Evolutionary conservation across 78 protist species (phyloP), one percentile per base, ranked within the genome.

Genomic region (Cavenderia fasciculata): DNA sequence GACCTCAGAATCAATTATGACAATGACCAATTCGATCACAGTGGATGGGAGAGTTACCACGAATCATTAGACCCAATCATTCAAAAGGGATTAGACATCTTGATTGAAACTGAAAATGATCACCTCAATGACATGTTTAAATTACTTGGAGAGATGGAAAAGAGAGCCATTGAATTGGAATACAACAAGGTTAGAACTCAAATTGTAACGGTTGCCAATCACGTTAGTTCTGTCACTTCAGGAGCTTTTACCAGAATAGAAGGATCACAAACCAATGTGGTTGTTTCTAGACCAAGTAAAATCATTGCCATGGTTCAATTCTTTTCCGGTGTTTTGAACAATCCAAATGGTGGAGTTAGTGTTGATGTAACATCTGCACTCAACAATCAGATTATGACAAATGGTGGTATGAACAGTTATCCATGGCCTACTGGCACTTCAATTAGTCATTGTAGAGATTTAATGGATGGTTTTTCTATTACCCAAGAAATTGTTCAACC

Each of bases 91-190:
- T 36, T 57, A 29, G 63, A 57, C 34, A 57, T 57, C 27, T 27
- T 57, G 34, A 57, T 57, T 29, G 23, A 18, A 8, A 10, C 4
- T 57, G 63, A 57, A 57, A 57, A 57, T 57, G 63, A 57, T 27
- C n/a, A 57, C 27, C 63, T 57, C 63, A 57, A 57, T 57, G 63
- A 57, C n/a, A 57, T 57, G 63, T 57, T 57, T 36, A 57, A 57
- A 57, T 36, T 57, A 16, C 63, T 57, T 57, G 63, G 63, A 57
- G 63, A 2, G 4, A 29, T 57, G 10, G 63, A 57, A 8, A 57
- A 57, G 34, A 57, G 8, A 57, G 63, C 63, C n/a, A 25, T 36
- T 8, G 63, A 57, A 57, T 27, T 27, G 34, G 63, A 57, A 27
- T 57, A 10, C 34, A 57, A 57, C 33, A 57, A 57, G 34, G 63